Evolutionary conservation across 1,284 basidiomycete species (phyloP), one percentile per base, ranked within the genome.

Genomic region (Thecaphora thlaspeos): DNA sequence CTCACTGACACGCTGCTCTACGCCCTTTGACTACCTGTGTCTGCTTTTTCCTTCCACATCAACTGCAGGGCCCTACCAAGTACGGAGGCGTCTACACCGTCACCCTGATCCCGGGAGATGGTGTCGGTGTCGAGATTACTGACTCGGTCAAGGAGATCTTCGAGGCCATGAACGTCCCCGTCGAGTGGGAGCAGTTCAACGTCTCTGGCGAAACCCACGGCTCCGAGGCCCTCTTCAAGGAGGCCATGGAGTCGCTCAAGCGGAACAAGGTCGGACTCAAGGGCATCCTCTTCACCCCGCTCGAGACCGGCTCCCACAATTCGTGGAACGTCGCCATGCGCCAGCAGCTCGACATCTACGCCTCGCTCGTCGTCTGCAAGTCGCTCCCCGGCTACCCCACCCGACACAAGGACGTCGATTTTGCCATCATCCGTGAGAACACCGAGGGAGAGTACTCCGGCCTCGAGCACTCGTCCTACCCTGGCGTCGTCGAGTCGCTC

Each of bases 301-400:
- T 95, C 76, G 95, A 93, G 53, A 89, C 91, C 78, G 87, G 87
- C 34, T 93, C 92, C 23, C 95, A 98, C 82, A 93, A 95, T 75
- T 97, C 93, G 61, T 98, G 95, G 95, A 99, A 99, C 80, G 94
- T 99, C 56, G 95, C 95, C 65, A 96, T 99, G 91, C 90, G 95
- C 74, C 94, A 97, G 80, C 90, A 94, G 78, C 88, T 98, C 73
- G 94, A 98, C 81, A 98, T 99, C 72, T 99, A 97, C 81, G 94
- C 95, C 39, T 96, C 93, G 22, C 89, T 98, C 71, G 91, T 95
- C 53, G 85, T 97, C 54, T 99, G 95, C 79, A 86, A 87, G 45
- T 97, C 94, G 43, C 91, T 99, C 81, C 82, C 90, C 80, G 95
- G 95, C 41, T 97, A 88, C 84, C 95, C 95, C 83, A 99, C 95